A percentile compares a stretch with the other conserved stretches of the same genome.
phyloP scores from a whole-genome alignment of 108 stramenopile species.

The Pseudonitzschia multistriata region DNA sequence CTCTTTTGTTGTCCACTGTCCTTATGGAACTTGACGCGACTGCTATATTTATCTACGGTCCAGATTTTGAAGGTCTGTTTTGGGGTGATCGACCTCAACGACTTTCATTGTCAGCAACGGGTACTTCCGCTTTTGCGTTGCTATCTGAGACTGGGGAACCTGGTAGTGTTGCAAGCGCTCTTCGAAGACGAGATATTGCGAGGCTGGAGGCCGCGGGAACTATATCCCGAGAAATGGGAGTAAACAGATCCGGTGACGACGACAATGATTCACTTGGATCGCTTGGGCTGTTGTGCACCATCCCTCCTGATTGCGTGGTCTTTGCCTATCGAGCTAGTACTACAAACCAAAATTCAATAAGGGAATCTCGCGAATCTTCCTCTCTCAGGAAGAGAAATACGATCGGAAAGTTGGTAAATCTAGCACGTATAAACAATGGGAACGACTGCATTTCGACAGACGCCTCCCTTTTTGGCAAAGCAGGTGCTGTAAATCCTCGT shows the following conservation, averaged over 20 bases:
- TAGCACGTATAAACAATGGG: conserved; percentile 64
- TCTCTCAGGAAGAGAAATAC: conserved; percentile 40
- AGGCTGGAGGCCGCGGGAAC: conserved; percentile 80
- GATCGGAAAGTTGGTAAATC: conserved; percentile 57
- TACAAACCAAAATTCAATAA: conserved; percentile 18
- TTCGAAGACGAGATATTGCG: conserved; percentile 69
- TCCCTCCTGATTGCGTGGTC: conserved; percentile 65
- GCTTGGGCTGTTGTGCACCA: conserved; percentile 67
- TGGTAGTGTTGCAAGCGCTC: conserved; percentile 78
- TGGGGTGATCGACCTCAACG: conserved; percentile 89
- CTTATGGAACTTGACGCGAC: conserved; percentile 75
- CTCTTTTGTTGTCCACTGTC: conserved; percentile 64
- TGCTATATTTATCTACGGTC: conserved; percentile 76
- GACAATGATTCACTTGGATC: conserved; percentile 78
- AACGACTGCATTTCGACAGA: conserved; percentile 66
- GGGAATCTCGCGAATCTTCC: conserved; percentile 23
- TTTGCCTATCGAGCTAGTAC: conserved; percentile 76
- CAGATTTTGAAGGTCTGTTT: conserved; percentile 79
- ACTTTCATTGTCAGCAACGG: conserved; percentile 80
- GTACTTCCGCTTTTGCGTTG: conserved; percentile 71
- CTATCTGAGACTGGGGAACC: conserved; percentile 81
- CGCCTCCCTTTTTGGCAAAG: conserved; percentile 70
- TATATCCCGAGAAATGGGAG: conserved; percentile 60
- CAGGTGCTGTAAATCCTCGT: conserved; percentile 64
- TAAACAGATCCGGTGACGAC: conserved; percentile 31